phyloP scores from a whole-genome alignment of 202 grass and related monocot species.

The Brachypodium distachyon region DNA sequence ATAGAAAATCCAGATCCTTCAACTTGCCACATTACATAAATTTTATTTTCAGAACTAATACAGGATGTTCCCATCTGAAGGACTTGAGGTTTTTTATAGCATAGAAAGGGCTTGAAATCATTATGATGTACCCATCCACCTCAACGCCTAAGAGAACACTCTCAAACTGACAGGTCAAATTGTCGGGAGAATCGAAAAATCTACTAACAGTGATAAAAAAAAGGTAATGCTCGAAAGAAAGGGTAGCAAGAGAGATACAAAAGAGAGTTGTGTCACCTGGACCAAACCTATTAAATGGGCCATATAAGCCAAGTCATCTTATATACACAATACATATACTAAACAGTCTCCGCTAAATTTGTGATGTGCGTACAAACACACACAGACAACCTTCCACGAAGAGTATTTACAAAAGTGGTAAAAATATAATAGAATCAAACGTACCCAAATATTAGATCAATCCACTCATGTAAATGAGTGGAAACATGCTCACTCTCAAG shows the following conservation, averaged over 20 bases:
- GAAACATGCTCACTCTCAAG: slow-evolving; percentile 97
- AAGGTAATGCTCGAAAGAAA: background rate
- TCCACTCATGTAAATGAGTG: slow-evolving; percentile 95
- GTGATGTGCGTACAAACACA: background rate
- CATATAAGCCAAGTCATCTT: background rate
- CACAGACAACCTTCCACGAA: background rate
- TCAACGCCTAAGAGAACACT: background rate
- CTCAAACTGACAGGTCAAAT: background rate
- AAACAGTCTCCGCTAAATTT: background rate
- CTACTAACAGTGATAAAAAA: background rate
- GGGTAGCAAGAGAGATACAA: background rate
- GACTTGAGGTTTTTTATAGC: background rate
- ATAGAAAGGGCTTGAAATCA: background rate
- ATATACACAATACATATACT: background rate
- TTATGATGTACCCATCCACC: background rate
- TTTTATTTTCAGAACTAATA: slow-evolving; percentile 1
- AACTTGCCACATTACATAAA: background rate
- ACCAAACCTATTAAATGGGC: background rate
- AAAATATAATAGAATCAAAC: slow-evolving; percentile 18
- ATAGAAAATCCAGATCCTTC: background rate
- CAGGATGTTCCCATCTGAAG: background rate
- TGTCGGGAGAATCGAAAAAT: background rate
- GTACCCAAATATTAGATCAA: slow-evolving; percentile 98
- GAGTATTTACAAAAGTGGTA: background rate
- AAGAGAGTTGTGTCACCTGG: background rate